Conservation (phyloP, 164 flowering plant species). For the Vitis rotundifolia region DNA sequence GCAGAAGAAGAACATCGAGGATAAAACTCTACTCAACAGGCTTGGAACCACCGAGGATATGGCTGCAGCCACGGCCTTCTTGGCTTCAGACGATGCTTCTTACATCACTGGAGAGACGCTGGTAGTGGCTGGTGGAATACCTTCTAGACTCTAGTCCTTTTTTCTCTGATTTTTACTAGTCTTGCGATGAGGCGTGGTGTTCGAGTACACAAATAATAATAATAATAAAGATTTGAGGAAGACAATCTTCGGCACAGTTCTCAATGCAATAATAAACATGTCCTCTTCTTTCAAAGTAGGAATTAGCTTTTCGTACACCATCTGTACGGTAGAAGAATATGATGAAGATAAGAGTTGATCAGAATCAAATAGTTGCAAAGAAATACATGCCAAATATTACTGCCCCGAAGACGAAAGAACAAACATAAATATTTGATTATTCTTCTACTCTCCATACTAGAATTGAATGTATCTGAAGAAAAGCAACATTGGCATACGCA, state of each 20-base stretch:
- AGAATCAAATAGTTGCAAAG: too few relatives aligned
- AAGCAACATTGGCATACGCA: neutral
- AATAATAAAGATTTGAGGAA: too few relatives aligned
- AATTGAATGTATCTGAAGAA: neutral
- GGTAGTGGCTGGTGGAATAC: constrained; percentile 85
- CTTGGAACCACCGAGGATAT: constrained; percentile 92
- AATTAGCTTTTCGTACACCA: too few relatives aligned
- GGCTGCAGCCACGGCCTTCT: constrained; percentile 86
- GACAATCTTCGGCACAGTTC: too few relatives aligned
- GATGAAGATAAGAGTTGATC: too few relatives aligned
- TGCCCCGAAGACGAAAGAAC: too few relatives aligned
- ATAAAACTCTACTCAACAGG: constrained; percentile 54
- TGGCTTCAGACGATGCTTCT: constrained; percentile 97
- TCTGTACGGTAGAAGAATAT: too few relatives aligned
- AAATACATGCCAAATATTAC: too few relatives aligned
- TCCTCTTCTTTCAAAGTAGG: too few relatives aligned
- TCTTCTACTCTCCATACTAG: neutral
- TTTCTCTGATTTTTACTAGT: neutral
- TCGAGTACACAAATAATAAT: too few relatives aligned
- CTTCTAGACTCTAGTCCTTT: constrained; percentile 64
- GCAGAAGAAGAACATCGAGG: constrained; percentile 59
- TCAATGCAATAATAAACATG: too few relatives aligned
- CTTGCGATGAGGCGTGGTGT: too few relatives aligned
- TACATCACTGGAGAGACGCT: constrained; percentile 90
- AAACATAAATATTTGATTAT: neutral